Base-by-base conservation (phyloP, 139 green algal species). In the Tetraselmis chui region DNA sequence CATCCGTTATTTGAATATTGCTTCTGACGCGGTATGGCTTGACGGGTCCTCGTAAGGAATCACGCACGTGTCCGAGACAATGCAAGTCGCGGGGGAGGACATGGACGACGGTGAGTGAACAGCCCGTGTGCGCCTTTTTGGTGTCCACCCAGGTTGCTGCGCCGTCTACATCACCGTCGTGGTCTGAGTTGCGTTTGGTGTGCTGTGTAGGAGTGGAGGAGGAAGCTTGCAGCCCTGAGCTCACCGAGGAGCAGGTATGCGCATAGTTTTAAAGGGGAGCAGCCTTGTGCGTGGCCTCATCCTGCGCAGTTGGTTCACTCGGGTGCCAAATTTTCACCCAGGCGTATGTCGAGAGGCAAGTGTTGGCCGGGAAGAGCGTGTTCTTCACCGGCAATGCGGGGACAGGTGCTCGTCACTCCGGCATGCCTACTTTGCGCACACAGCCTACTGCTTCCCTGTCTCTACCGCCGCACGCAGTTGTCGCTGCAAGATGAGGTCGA, bases 331-430 rank as follows among this genome's bases (percentile, higher is more conserved):
- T 59, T 2, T 67, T 59, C 5, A 67, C 1, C 76, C 89, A 92
- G 83, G 81, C 83, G 79, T 31, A 79, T 0, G 87, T 93, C 28
- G n/a, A 90, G 79, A 25, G 87, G 31, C 76, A 91, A 25, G 89
- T 94, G 1, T 75, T 79, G 18, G 27, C 82, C 1, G 86, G 88
- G n/a, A 75, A 86, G 2, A 93, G 88, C 76, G 87, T 94, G 1
- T 94, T 93, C 84, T 93, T 93, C 86, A 92, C 89, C 25, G 91
- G 91, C n/a, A 92, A 91, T 78, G 91, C 91, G 0, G 90, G 89
- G 31, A 93, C 88, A 27, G 80, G 84, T 84, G 77, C 1, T 25
- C 30, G 30, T 0, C 45, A 5, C 45, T 18, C 45, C 45, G 11
- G 11, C 45, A 5, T 18, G 11, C 45, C 45, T 18, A 5, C 45